These are phyloP conservation scores for Neurospora sp. DNA, from an alignment of 495 filamentous ascomycete genomes.

Conservation along the genomic window DNA sequence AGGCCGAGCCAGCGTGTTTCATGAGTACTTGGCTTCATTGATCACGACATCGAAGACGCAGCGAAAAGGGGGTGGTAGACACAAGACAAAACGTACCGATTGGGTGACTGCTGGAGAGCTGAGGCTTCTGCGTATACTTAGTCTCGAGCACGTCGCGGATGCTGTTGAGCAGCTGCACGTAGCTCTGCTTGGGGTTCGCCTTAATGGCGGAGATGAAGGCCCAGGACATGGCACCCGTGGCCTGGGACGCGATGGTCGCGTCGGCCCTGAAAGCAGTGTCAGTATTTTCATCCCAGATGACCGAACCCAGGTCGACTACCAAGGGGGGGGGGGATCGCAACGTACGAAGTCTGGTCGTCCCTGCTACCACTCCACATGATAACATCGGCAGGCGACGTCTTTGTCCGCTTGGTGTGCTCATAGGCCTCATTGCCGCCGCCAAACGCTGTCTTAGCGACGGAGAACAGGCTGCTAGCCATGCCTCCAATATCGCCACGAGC, in stretches of 20 bases:
- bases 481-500: slow-evolving; percentile 72
- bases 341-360: slow-evolving; percentile 85
- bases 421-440: slow-evolving; percentile 66
- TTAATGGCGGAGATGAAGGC: slow-evolving; percentile 86
- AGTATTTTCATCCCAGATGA: slow-evolving; percentile 21
- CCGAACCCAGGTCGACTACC: background rate
- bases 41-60: slow-evolving; percentile 4
- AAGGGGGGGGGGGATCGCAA: slow-evolving; percentile 13
- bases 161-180: slow-evolving; percentile 85
- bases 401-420: slow-evolving; percentile 73
- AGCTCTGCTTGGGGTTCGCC: slow-evolving; percentile 93
- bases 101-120: slow-evolving; percentile 92
- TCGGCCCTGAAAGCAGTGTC: slow-evolving; percentile 39
- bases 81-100: slow-evolving; percentile 51
- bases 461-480: slow-evolving; percentile 61
- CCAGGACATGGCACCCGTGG: slow-evolving; percentile 95
- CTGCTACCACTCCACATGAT: slow-evolving; percentile 98
- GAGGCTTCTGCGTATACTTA: slow-evolving; percentile 92
- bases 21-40: background rate
- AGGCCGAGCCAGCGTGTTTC: background rate
- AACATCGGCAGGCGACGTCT: slow-evolving; percentile 93
- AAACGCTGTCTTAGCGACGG: slow-evolving; percentile 82
- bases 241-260: slow-evolving; percentile 59
- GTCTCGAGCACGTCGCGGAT: slow-evolving; percentile 78
- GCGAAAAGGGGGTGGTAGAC: slow-evolving; percentile 2